Base-by-base conservation (phyloP, 805 yeast species). In the Nakazawaea anatomiae region DNA sequence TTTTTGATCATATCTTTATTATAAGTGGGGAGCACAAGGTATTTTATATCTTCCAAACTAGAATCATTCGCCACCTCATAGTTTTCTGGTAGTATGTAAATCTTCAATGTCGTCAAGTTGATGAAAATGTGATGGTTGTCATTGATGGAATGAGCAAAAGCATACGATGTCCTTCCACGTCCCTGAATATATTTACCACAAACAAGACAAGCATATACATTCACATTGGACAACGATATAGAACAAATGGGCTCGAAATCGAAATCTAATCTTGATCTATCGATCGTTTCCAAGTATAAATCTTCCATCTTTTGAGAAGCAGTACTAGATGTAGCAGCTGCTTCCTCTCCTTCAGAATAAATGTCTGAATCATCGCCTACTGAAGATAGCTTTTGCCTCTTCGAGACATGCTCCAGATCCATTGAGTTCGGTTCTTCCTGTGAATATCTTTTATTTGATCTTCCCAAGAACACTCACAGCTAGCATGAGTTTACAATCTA, bases 111-210 rank as follows among this genome's bases (percentile, higher is more conserved):
- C 11, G 62, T 59, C 49, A 87, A 69, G 59, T 77, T 83, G 46
- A 87, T 70, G 59, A 69, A 87, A 1, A 85, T 74, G 61, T 80
- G 87, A 59, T 85, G 91, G 57, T 76, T 73, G 4, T 72, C 77
- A 52, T 81, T 74, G 18, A 87, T 71, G 1, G 89, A 75, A 62
- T 88, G 96, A 12, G 70, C 60, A 58, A 80, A 85, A 0, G 91
- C 90, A 27, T 82, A 82, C 0, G 91, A 79, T n/a, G 76, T 62
- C 51, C 65, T 69, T 1, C 81, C 76, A 28, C 89, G 71, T 0
- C 96, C 96, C 57, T 82, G 84, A 48, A 80, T 75, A 64, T 80
- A 88, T 58, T 77, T 82, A 35, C 91, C 92, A 66, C 96, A 88
- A 0, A 74, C 75, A 25, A 88, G 66, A 60, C 96, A 88, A 34